phyloP scores from a whole-genome alignment of 192 early-diverging fungal species.

The Bifiguratus adelaidae region DNA sequence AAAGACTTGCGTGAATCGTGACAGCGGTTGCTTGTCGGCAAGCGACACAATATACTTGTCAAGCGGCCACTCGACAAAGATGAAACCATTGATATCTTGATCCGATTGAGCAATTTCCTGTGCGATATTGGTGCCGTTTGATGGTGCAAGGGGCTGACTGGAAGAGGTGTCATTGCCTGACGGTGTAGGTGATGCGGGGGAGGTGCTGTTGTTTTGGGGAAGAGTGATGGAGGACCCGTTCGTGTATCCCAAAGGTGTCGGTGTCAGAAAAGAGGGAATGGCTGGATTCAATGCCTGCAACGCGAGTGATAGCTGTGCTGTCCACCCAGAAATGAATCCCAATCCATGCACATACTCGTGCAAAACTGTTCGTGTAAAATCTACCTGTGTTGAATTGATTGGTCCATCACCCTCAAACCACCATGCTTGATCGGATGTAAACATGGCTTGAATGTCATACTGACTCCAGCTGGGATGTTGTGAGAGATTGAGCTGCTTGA shows the following conservation, averaged over 20 bases:
- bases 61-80: slow-evolving; percentile 17
- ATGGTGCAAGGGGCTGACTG: too few relatives aligned
- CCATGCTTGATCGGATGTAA: slow-evolving; percentile 19
- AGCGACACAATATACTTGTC: slow-evolving; percentile 14
- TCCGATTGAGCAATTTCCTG: too few relatives aligned
- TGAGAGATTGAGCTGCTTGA: slow-evolving; percentile 20
- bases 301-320: background rate
- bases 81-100: too few relatives aligned
- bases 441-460: slow-evolving; percentile 23
- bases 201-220: too few relatives aligned
- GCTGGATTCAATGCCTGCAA: background rate
- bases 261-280: too few relatives aligned
- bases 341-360: slow-evolving; percentile 33
- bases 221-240: too few relatives aligned
- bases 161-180: too few relatives aligned
- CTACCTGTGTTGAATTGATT: background rate
- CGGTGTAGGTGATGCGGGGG: too few relatives aligned
- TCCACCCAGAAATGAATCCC: slow-evolving; percentile 11
- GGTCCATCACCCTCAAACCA: slow-evolving; percentile 12
- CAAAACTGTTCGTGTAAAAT: background rate
- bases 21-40: background rate
- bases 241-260: too few relatives aligned
- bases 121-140: too few relatives aligned
- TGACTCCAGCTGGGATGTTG: slow-evolving; percentile 3
- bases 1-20: background rate